phyloP scores from a whole-genome alignment of 345 rosid genomes.

The Kernera saxatilis region DNA sequence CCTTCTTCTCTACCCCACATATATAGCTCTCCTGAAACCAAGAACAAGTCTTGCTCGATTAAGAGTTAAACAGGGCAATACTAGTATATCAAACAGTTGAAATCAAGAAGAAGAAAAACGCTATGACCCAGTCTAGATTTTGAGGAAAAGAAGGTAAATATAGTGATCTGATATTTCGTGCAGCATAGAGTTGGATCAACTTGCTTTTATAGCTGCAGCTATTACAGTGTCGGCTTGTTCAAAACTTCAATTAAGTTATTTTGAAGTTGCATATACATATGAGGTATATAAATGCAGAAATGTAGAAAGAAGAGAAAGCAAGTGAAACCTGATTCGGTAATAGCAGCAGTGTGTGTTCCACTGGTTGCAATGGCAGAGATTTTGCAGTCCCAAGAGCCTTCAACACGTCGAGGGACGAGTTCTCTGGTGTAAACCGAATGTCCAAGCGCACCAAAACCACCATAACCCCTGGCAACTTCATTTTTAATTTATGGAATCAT shows the following conservation, averaged over 20 bases:
- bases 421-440: conserved; percentile 86
- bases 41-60: neutral
- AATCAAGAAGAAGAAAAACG: neutral
- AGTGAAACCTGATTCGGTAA: conserved; percentile 64
- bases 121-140: neutral
- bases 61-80: neutral
- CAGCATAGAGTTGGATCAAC: neutral
- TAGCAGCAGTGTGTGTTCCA: conserved; percentile 80
- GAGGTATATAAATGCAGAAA: neutral
- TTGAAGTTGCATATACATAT: neutral
- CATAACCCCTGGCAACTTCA: conserved; percentile 89
- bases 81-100: neutral
- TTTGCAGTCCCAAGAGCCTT: conserved; percentile 54
- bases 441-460: conserved; percentile 95
- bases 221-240: neutral
- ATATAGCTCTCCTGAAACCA: conserved; percentile 60
- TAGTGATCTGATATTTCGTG: neutral
- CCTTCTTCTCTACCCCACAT: conserved; percentile 98
- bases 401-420: conserved; percentile 73
- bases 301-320: neutral
- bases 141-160: neutral
- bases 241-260: neutral
- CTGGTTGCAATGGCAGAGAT: conserved; percentile 66
- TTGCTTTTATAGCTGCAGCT: neutral
- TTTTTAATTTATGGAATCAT: conserved; percentile 29